These are phyloP conservation scores for Oryza glumipatula DNA, from an alignment of 176 grass and related monocot species.

Conservation along the genomic window DNA sequence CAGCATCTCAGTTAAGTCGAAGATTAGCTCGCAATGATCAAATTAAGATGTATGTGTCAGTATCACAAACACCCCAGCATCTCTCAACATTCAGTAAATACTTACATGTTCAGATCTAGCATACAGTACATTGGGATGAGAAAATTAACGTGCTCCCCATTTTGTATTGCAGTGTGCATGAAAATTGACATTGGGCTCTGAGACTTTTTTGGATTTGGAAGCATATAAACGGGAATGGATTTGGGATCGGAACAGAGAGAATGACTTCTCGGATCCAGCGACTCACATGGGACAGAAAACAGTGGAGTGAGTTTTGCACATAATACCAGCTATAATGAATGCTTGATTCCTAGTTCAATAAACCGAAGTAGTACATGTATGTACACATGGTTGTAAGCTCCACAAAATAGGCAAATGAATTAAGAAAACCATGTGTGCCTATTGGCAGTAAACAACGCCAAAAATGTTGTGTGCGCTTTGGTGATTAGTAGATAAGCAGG, in stretches of 20 bases:
- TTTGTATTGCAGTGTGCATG: background rate
- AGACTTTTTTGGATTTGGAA: background rate
- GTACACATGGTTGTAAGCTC: background rate
- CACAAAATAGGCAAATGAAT: background rate
- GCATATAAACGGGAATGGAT: background rate
- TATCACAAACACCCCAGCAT: background rate
- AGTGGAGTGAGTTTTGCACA: background rate
- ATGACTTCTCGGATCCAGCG: conserved; percentile 34
- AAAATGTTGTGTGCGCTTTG: background rate
- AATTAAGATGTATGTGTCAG: background rate
- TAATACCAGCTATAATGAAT: background rate
- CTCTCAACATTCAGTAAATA: background rate
- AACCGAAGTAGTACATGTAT: background rate
- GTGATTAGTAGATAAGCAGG: conserved; percentile 35
- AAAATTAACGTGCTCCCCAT: background rate
- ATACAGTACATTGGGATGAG: background rate
- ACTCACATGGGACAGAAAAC: background rate
- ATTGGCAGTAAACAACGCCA: background rate
- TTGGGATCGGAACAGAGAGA: background rate
- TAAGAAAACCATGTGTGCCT: background rate
- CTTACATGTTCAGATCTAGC: background rate
- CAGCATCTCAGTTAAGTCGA: background rate
- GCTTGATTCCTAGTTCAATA: conserved; percentile 8
- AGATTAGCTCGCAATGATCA: background rate
- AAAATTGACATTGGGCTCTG: background rate